Percentiles rank a stretch among this genome's conserved stretches.
phyloP scores from a whole-genome alignment of 768 basidiomycete genomes.

The Dioszegia crocea region DNA sequence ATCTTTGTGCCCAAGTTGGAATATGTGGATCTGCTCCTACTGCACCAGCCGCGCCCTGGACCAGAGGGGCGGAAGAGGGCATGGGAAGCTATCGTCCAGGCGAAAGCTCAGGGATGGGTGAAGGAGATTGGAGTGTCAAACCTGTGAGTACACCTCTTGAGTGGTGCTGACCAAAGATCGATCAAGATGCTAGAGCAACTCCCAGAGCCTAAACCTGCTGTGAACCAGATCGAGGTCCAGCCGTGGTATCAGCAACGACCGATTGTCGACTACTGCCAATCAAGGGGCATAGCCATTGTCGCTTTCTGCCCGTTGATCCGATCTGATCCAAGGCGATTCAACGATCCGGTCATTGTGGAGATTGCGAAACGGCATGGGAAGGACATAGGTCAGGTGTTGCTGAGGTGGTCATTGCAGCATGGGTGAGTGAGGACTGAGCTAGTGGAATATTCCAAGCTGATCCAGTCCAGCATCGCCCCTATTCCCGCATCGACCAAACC shows the following conservation, averaged over 20 bases:
- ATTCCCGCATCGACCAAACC: constrained; percentile 76
- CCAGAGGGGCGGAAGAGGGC: constrained; percentile 37
- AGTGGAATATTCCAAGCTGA: too few relatives aligned
- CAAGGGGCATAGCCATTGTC: constrained; percentile 56
- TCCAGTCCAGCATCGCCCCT: constrained; percentile 61
- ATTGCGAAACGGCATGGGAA: constrained; percentile 42
- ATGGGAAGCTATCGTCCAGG: constrained; percentile 34
- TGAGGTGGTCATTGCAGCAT: constrained; percentile 55
- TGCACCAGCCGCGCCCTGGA: constrained; percentile 47
- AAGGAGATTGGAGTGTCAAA: constrained; percentile 47
- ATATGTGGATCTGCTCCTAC: constrained; percentile 45
- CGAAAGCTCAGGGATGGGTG: constrained; percentile 41
- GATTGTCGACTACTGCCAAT: constrained; percentile 69
- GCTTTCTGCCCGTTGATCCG: constrained; percentile 45
- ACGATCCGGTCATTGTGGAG: constrained; percentile 32
- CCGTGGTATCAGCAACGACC: constrained; percentile 68
- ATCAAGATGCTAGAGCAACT: constrained; percentile 42
- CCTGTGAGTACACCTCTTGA: constrained; percentile 26
- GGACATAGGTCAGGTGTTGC: constrained; percentile 51
- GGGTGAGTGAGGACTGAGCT: constrained; percentile 48
- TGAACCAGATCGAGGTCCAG: constrained; percentile 48
- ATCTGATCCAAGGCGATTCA: constrained; percentile 55
- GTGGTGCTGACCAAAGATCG: constrained; percentile 20
- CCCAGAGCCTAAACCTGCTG: constrained; percentile 33
- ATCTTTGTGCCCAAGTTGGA: constrained; percentile 29